phyloP scores from a whole-genome alignment of 108 stramenopile species.

The Cyclotella atomus region DNA sequence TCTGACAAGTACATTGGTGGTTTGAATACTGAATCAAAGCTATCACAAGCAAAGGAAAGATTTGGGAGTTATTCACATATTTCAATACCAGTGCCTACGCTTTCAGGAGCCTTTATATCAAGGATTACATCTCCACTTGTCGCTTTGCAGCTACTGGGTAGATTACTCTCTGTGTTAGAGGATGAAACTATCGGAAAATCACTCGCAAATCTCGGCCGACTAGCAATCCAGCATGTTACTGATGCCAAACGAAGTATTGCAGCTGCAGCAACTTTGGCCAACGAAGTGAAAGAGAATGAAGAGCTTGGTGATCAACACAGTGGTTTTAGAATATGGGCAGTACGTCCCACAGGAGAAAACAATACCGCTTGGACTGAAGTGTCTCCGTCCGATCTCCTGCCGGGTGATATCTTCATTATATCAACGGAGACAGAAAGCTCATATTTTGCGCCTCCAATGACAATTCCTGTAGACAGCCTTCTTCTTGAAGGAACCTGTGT shows the following conservation, averaged over 20 bases:
- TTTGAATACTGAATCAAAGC: conserved; percentile 14
- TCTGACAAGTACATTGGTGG: conserved; percentile 31
- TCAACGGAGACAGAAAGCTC: not conserved
- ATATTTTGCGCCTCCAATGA: not conserved
- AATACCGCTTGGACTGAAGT: conserved; percentile 30
- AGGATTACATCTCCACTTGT: conserved; percentile 66
- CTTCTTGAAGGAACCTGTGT: conserved; percentile 63
- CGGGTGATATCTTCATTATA: conserved; percentile 64
- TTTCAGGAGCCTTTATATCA: conserved; percentile 50
- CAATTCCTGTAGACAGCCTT: conserved; percentile 68
- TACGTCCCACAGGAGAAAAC: conserved; percentile 19
- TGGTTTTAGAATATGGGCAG: conserved; percentile 29
- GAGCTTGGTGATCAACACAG: conserved; percentile 33
- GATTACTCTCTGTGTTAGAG: conserved; percentile 56
- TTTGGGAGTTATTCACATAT: conserved; percentile 54
- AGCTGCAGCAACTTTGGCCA: conserved; percentile 50
- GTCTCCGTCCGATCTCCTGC: conserved; percentile 49
- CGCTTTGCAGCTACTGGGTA: conserved; percentile 58
- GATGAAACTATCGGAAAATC: conserved; percentile 50
- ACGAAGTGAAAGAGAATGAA: conserved; percentile 52
- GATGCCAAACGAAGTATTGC: conserved; percentile 57
- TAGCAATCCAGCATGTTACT: conserved; percentile 48
- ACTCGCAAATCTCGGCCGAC: conserved; percentile 24
- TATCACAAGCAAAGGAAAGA: conserved; percentile 49
- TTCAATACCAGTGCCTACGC: conserved; percentile 51